These are phyloP conservation scores for Rhizopogon vesiculosus DNA, from an alignment of 768 basidiomycete species.

Conservation along the genomic window DNA sequence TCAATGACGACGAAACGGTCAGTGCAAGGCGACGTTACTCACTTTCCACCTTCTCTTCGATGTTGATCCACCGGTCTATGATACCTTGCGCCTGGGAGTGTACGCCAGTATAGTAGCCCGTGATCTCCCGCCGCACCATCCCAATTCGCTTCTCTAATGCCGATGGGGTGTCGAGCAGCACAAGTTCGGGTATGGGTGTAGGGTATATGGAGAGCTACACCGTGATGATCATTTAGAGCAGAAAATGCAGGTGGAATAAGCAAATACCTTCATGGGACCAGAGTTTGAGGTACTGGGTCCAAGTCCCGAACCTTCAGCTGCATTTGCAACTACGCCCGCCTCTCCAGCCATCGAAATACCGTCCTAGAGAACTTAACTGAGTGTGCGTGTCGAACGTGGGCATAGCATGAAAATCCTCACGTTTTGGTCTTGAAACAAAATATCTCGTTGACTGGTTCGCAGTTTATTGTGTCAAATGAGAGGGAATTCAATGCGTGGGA, in stretches of 20 bases:
- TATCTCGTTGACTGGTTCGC: too few relatives aligned
- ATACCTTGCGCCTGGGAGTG: constrained; percentile 64
- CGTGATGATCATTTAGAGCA: neutral
- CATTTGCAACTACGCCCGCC: neutral
- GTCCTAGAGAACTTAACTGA: too few relatives aligned
- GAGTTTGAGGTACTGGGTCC: neutral
- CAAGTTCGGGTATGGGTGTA: constrained; percentile 48
- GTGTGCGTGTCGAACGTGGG: too few relatives aligned
- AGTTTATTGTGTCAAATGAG: too few relatives aligned
- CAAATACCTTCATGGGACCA: neutral
- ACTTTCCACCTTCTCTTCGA: constrained; percentile 87
- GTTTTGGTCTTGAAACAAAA: too few relatives aligned
- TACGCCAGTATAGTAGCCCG: constrained; percentile 51
- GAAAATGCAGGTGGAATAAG: neutral
- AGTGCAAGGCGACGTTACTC: constrained; percentile 24
- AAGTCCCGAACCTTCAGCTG: neutral
- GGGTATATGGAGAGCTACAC: constrained; percentile 84
- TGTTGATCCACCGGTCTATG: constrained; percentile 77
- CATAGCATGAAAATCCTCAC: too few relatives aligned
- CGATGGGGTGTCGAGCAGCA: constrained; percentile 72
- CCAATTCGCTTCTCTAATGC: constrained; percentile 77
- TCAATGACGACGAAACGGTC: neutral
- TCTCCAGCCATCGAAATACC: too few relatives aligned
- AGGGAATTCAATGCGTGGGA: too few relatives aligned
- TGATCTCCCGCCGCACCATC: constrained; percentile 54